Evolutionary conservation across 805 yeast species (phyloP).

Genomic region (Saturnispora galanensis): DNA sequence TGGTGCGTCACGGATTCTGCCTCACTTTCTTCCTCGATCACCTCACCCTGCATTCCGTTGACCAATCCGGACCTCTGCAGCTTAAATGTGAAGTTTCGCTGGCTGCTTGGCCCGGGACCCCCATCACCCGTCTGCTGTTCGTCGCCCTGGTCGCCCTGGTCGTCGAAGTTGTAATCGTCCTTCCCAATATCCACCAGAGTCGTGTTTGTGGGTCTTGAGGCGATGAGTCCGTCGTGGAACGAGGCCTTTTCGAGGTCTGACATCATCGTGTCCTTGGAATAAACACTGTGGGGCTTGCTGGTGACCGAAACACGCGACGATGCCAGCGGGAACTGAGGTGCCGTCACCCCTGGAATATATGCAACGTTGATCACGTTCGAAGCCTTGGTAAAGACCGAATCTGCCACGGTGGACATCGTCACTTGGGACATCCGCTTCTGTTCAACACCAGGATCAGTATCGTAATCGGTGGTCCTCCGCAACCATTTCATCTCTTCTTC

Average conservation of each 20-base stretch:
- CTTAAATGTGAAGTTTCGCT: slow-evolving; percentile 7
- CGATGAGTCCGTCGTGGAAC: slow-evolving; percentile 25
- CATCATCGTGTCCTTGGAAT: slow-evolving; percentile 26
- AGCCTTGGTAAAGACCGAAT: slow-evolving; percentile 66
- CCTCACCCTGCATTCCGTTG: slow-evolving; percentile 15
- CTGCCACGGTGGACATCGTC: slow-evolving; percentile 33
- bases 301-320: slow-evolving; percentile 22
- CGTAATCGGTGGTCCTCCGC: slow-evolving; percentile 10
- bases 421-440: slow-evolving; percentile 22
- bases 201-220: slow-evolving; percentile 22
- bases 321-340: slow-evolving; percentile 14
- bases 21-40: slow-evolving; percentile 18
- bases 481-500: slow-evolving; percentile 16
- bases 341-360: slow-evolving; percentile 88
- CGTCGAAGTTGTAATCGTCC: slow-evolving; percentile 20
- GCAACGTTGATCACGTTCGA: slow-evolving; percentile 87
- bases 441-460: slow-evolving; percentile 17
- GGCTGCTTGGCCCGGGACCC: not conserved
- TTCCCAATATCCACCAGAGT: slow-evolving; percentile 20
- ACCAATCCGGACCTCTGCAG: not conserved
- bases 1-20: slow-evolving; percentile 8
- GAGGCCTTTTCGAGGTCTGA: slow-evolving; percentile 27
- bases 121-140: no score
- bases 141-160: not conserved
- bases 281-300: slow-evolving; percentile 21